Percentiles rank a stretch among this genome's conserved stretches.
Evolutionary conservation across 2,329 filamentous ascomycete species (phyloP).

Genomic region (Huntiella bhutanensis): DNA sequence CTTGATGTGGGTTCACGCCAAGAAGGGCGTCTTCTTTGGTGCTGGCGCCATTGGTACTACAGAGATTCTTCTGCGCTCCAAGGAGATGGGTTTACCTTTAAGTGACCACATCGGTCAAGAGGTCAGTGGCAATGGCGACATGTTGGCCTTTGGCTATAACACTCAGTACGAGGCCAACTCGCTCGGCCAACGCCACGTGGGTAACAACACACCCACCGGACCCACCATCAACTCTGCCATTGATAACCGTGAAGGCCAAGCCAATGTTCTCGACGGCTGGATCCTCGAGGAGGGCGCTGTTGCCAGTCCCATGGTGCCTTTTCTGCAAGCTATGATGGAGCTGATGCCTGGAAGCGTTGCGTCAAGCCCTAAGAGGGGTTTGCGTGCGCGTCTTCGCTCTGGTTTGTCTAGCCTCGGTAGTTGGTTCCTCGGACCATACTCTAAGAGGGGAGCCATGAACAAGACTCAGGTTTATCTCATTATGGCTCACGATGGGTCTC

Average conservation of each 20-base stretch:
- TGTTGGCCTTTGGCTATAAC: slow-evolving; percentile 47
- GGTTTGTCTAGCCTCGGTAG: slow-evolving; percentile 31
- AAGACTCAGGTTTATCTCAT: slow-evolving; percentile 45
- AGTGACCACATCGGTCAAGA: slow-evolving; percentile 37
- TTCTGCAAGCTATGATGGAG: slow-evolving; percentile 39
- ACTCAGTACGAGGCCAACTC: slow-evolving; percentile 36
- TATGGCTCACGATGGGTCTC: slow-evolving; percentile 48
- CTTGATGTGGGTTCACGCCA: slow-evolving; percentile 48
- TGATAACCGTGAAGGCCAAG: slow-evolving; percentile 32
- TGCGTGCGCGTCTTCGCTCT: slow-evolving; percentile 25
- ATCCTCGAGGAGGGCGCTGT: slow-evolving; percentile 46
- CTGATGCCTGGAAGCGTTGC: slow-evolving; percentile 28
- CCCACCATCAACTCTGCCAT: slow-evolving; percentile 46
- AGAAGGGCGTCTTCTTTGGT: slow-evolving; percentile 45
- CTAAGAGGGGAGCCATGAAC: slow-evolving; percentile 33
- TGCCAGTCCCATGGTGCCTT: slow-evolving; percentile 33
- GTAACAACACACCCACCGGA: slow-evolving; percentile 33
- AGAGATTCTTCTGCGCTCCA: slow-evolving; percentile 44
- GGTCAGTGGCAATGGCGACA: slow-evolving; percentile 50
- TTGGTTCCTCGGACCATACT: slow-evolving; percentile 40
- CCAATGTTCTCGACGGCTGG: slow-evolving; percentile 40
- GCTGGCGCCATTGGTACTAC: slow-evolving; percentile 47
- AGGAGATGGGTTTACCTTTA: slow-evolving; percentile 35
- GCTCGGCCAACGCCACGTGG: slow-evolving; percentile 31
- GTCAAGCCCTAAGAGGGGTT: slow-evolving; percentile 19